These are phyloP conservation scores for Eimeria acervulina DNA, from an alignment of 169 alveolate genomes.

Conservation along the genomic window DNA sequence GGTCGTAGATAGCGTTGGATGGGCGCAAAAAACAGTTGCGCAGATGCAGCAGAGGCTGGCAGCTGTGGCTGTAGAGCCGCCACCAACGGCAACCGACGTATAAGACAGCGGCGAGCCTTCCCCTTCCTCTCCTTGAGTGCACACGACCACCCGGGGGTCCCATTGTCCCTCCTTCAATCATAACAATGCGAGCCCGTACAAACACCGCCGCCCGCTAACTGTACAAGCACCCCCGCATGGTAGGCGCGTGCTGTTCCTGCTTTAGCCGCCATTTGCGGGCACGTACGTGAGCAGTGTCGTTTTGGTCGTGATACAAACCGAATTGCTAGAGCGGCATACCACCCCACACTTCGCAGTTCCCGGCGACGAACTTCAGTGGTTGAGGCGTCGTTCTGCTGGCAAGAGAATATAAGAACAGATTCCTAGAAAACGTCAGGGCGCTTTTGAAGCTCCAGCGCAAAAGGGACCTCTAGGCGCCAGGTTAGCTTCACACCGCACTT, in stretches of 20 bases:
- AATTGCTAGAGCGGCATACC: neutral
- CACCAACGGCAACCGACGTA: neutral
- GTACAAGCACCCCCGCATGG: neutral
- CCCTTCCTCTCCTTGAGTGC: neutral
- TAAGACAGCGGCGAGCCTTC: neutral
- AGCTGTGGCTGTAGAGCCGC: slow-evolving; percentile 55
- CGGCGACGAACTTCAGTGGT: neutral
- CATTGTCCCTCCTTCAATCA: neutral
- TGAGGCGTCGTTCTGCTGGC: neutral
- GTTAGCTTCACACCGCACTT: neutral
- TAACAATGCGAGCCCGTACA: neutral
- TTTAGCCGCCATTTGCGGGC: neutral
- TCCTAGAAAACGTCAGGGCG: neutral
- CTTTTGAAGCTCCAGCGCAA: neutral
- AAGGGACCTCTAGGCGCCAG: neutral
- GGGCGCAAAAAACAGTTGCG: slow-evolving; percentile 78
- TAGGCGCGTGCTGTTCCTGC: neutral
- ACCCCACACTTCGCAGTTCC: neutral
- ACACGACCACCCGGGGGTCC: neutral
- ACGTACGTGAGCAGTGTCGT: neutral
- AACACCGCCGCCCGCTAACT: neutral
- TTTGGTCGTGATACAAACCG: neutral
- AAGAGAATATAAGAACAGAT: neutral
- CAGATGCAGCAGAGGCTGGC: slow-evolving; percentile 80
- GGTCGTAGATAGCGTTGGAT: slow-evolving; percentile 65